Conservation (phyloP, 345 rosid genomes). For the Ceriops decandra region DNA sequence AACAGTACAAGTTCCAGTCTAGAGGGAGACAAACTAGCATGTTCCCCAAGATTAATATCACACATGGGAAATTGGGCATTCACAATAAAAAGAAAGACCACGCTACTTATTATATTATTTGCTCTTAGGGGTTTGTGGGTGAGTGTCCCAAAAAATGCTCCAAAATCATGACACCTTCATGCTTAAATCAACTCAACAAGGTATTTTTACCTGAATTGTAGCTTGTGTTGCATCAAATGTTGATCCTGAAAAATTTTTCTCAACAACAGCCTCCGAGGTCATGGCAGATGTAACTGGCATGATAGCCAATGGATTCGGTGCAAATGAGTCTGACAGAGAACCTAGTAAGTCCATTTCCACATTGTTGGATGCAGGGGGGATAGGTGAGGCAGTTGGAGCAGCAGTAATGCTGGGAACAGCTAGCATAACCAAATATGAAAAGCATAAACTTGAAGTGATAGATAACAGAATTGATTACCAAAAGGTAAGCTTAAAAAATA, state of each 20-base stretch:
- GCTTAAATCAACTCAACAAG: background rate
- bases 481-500: too few relatives aligned
- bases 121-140: too few relatives aligned
- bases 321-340: slow-evolving; percentile 60
- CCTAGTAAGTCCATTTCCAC: slow-evolving; percentile 83
- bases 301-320: slow-evolving; percentile 57
- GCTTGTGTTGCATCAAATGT: slow-evolving; percentile 53
- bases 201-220: slow-evolving; percentile 47
- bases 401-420: slow-evolving; percentile 25
- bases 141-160: background rate
- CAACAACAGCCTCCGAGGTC: slow-evolving; percentile 43
- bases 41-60: too few relatives aligned
- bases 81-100: background rate
- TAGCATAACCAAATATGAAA: slow-evolving; percentile 22
- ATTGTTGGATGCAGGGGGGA: slow-evolving; percentile 41
- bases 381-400: slow-evolving; percentile 32
- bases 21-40: too few relatives aligned
- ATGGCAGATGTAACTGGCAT: slow-evolving; percentile 51
- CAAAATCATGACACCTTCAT: background rate
- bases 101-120: too few relatives aligned
- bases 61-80: background rate
- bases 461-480: too few relatives aligned
- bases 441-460: slow-evolving; percentile 3
- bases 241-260: slow-evolving; percentile 44
- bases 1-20: too few relatives aligned